Base-by-base conservation (phyloP, 805 yeast genomes). In the Candida morakotiae region DNA sequence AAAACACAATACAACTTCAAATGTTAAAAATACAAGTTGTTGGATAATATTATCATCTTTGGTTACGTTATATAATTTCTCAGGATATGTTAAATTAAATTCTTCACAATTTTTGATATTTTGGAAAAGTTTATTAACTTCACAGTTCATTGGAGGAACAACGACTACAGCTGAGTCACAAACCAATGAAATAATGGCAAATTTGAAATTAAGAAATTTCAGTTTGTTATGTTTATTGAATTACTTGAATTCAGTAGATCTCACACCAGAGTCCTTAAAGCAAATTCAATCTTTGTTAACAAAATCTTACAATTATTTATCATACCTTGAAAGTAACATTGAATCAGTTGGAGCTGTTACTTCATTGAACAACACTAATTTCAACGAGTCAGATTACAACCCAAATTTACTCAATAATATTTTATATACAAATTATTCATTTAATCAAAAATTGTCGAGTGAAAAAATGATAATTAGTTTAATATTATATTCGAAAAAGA, bases 121-220 rank as follows among this genome's bases (percentile, higher is more conserved):
- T 31, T 68, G 73, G 73, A 68, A 68, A 41, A 57, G 64, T 43
- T 52, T 68, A 14, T 56, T 68, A 39, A 67, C 73, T 2, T 64
- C 72, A 1, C 73, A 67, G 35, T 64, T 53, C 31, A 56, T 62
- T 9, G 52, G 62, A 24, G 40, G 59, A 21, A 39, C 46, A 7
- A 35, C 45, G 29, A 43, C 46, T 7, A 42, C 51, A 5, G 46
- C 42, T 11, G 42, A 38, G 5, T 35, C 42, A 3, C 60, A 59
- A 41, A 48, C 45, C 11, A 31, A 40, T 16, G 71, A 66, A 34
- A 50, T 64, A 7, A 34, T 56, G 9, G 58, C 56, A 10, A 66
- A 67, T 40, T 53, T 67, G 37, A 59, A 57, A 37, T 44, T 66
- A 25, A 50, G 73, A 38, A 64, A 58, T 40, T 55, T 59, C 35